A percentile compares a stretch with the other conserved stretches of the same genome.
Evolutionary conservation across 768 basidiomycete species (phyloP).

Genomic region (Tulasnella sp.): DNA sequence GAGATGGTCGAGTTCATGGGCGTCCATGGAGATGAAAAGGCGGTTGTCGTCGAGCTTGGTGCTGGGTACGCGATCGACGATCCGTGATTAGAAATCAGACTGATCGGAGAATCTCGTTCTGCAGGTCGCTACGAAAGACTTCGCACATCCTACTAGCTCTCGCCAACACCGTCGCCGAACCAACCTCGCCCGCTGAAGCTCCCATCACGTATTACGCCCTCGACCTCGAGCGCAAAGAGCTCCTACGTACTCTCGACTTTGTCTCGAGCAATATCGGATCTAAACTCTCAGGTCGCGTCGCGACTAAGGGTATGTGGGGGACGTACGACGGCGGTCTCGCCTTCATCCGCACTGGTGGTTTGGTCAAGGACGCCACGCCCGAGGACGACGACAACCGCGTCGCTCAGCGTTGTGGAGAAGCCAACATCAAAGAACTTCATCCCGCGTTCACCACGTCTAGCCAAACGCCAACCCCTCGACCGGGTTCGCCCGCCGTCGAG

Average conservation of each 20-base stretch:
- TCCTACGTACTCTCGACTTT: constrained; percentile 69
- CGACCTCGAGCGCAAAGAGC: constrained; percentile 84
- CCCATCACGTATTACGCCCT: constrained; percentile 86
- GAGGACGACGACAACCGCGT: not conserved
- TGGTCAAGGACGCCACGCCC: constrained; percentile 35
- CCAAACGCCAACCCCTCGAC: constrained; percentile 1
- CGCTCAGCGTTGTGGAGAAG: not conserved
- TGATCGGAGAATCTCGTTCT: not conserved
- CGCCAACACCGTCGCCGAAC: constrained; percentile 42
- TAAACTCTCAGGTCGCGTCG: constrained; percentile 64
- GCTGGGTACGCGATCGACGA: constrained; percentile 58
- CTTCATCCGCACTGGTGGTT: constrained; percentile 65
- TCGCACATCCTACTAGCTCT: constrained; percentile 75
- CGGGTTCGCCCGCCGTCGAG: constrained; percentile 8
- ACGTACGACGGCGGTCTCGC: constrained; percentile 88
- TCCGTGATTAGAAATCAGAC: not conserved
- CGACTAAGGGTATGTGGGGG: constrained; percentile 80
- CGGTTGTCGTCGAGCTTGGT: constrained; percentile 81
- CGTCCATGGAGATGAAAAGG: constrained; percentile 45
- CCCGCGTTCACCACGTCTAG: not conserved
- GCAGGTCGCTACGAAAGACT: constrained; percentile 82
- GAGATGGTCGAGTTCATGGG: constrained; percentile 78
- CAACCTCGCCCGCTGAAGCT: constrained; percentile 36
- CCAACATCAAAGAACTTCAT: not conserved
- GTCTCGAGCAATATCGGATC: constrained; percentile 57